Percentiles rank a stretch among this genome's conserved stretches.
Conservation (phyloP, 768 basidiomycete species). For the Dacryopinax primogenitus region DNA sequence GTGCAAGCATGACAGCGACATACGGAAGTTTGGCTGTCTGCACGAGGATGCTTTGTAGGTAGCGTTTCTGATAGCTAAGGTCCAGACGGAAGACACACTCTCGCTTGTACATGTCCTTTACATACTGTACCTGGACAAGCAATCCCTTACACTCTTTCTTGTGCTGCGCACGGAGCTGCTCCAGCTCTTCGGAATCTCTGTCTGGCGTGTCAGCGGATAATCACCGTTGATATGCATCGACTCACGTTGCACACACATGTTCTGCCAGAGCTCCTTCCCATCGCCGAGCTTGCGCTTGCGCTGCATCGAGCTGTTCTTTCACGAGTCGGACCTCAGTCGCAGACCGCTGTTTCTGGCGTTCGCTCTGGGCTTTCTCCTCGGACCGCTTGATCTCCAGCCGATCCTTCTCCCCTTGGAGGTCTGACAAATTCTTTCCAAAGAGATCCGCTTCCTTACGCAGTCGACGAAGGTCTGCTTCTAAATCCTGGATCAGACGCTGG, state of each 20-base stretch:
- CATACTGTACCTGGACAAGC: constrained; percentile 77
- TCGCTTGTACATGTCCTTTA: constrained; percentile 81
- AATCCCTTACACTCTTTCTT: constrained; percentile 83
- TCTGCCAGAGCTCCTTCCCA: constrained; percentile 38
- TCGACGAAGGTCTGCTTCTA: constrained; percentile 63
- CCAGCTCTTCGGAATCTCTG: constrained; percentile 45
- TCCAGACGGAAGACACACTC: constrained; percentile 68
- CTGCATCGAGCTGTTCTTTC: constrained; percentile 47
- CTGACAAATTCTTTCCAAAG: constrained; percentile 64
- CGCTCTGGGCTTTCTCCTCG: constrained; percentile 27
- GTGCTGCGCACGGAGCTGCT: constrained; percentile 48
- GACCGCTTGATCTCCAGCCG: constrained; percentile 24
- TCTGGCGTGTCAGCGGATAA: neutral
- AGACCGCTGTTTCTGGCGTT: constrained; percentile 53
- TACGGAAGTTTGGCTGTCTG: neutral
- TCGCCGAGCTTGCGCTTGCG: constrained; percentile 35
- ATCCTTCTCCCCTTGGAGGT: constrained; percentile 54
- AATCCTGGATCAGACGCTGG: constrained; percentile 45
- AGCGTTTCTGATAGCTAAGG: constrained; percentile 76
- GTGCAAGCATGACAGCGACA: neutral
- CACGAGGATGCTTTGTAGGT: constrained; percentile 58
- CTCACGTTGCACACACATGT: constrained; percentile 52
- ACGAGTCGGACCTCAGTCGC: constrained; percentile 52
- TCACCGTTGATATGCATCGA: constrained; percentile 14
- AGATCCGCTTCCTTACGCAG: constrained; percentile 64